Conservation (phyloP, 768 basidiomycete genomes). For the Wakefieldia striispora region DNA sequence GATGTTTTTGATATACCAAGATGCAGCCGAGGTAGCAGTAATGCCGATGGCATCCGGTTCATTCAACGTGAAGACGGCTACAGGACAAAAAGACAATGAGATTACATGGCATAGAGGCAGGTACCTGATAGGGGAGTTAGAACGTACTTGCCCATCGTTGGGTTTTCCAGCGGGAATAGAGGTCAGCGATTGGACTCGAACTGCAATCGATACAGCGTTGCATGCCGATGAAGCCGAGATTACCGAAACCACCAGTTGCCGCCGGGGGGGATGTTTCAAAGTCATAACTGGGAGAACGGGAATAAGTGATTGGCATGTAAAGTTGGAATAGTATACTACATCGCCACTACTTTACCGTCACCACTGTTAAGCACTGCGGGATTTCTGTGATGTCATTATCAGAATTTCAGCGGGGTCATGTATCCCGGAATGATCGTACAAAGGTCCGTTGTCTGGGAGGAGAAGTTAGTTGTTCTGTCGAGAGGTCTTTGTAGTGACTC, state of each 20-base stretch:
- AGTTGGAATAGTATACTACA: slow-evolving; percentile 21
- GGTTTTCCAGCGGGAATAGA: slow-evolving; percentile 31
- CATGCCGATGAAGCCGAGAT: slow-evolving; percentile 39
- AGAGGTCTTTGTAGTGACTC: not conserved
- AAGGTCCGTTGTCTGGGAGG: slow-evolving; percentile 24
- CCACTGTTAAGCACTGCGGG: slow-evolving; percentile 34
- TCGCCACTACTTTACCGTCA: slow-evolving; percentile 32
- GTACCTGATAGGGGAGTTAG: not conserved
- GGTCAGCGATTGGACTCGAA: slow-evolving; percentile 35
- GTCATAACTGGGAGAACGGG: slow-evolving; percentile 30
- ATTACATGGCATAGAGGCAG: not conserved
- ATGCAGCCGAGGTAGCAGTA: slow-evolving; percentile 28
- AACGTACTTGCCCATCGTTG: slow-evolving; percentile 33
- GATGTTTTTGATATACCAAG: slow-evolving; percentile 36
- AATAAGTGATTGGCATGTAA: not conserved
- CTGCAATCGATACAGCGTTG: slow-evolving; percentile 36
- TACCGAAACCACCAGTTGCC: slow-evolving; percentile 35
- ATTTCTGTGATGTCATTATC: slow-evolving; percentile 16
- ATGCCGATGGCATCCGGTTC: slow-evolving; percentile 36
- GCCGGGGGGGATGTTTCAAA: slow-evolving; percentile 36
- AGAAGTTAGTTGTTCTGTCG: not conserved
- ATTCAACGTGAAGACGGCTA: slow-evolving; percentile 36
- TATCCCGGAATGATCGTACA: slow-evolving; percentile 21
- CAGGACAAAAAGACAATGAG: not conserved
- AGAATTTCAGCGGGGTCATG: not conserved